Conservation (phyloP, 2,329 filamentous ascomycete genomes). For the Exophiala alcalophila region DNA sequence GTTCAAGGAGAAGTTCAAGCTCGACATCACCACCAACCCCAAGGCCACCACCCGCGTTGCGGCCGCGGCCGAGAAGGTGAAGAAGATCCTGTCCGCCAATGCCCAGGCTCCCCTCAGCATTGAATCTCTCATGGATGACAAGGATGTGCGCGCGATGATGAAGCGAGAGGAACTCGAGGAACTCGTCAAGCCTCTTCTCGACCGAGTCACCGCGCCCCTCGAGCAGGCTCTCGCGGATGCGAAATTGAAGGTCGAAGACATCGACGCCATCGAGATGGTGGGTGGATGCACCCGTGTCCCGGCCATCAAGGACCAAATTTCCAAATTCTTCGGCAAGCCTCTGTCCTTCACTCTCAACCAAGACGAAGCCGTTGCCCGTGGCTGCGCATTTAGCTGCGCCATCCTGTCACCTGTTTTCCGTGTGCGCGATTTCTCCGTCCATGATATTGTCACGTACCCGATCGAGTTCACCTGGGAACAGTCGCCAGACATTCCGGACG, state of each 20-base stretch:
- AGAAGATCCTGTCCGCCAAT: slow-evolving; percentile 97
- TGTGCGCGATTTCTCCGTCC: slow-evolving; percentile 94
- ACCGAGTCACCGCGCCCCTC: slow-evolving; percentile 68
- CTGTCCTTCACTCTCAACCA: slow-evolving; percentile 97
- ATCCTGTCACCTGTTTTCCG: slow-evolving; percentile 97
- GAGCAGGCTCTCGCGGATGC: slow-evolving; percentile 94
- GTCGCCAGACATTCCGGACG: slow-evolving; percentile 94
- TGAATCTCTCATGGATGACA: slow-evolving; percentile 97
- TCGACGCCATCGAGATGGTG: slow-evolving; percentile 88
- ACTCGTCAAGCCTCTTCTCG: slow-evolving; percentile 79
- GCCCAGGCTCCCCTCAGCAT: slow-evolving; percentile 90
- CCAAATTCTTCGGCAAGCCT: slow-evolving; percentile 85
- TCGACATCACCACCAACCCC: slow-evolving; percentile 85
- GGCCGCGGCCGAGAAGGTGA: slow-evolving; percentile 90
- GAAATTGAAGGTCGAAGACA: slow-evolving; percentile 85
- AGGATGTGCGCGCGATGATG: slow-evolving; percentile 84
- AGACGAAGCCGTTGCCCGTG: slow-evolving; percentile 93
- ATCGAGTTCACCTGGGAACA: slow-evolving; percentile 99
- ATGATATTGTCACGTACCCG: slow-evolving; percentile 97
- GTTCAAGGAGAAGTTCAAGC: slow-evolving; percentile 97
- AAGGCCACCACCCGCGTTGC: slow-evolving; percentile 86
- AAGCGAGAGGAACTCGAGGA: slow-evolving; percentile 93
- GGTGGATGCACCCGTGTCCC: slow-evolving; percentile 94
- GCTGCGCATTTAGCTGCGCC: slow-evolving; percentile 95
- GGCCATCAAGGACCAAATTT: slow-evolving; percentile 82